Conservation (phyloP, 2,329 filamentous ascomycete genomes). For the Fusarium denticulatum region DNA sequence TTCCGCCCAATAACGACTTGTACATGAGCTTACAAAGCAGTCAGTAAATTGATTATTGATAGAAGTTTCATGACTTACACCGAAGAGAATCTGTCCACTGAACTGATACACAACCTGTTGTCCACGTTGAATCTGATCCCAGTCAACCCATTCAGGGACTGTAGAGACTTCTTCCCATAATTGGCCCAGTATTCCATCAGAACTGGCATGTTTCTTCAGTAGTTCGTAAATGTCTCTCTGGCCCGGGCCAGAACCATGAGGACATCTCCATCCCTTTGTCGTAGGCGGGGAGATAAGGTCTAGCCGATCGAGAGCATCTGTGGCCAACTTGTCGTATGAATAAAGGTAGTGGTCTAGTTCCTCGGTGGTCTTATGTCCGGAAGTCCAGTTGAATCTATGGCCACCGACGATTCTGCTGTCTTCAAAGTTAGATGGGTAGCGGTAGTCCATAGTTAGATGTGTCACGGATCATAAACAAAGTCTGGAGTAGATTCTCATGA, state of each 20-base stretch:
- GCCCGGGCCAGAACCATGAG: constrained; percentile 40
- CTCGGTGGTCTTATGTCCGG: constrained; percentile 68
- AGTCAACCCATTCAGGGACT: constrained; percentile 80
- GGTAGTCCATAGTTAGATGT: constrained; percentile 18
- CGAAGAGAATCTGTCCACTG: constrained; percentile 72
- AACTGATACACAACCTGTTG: constrained; percentile 84
- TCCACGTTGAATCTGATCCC: constrained; percentile 77
- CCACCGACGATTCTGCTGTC: constrained; percentile 37
- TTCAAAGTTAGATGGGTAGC: background rate
- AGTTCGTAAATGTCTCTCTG: constrained; percentile 71
- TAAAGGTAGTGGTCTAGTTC: constrained; percentile 69
- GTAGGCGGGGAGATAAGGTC: constrained; percentile 63
- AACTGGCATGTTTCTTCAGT: constrained; percentile 65
- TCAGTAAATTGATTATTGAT: background rate
- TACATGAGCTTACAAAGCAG: constrained; percentile 60
- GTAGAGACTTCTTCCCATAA: constrained; percentile 75
- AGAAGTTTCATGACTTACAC: constrained; percentile 46
- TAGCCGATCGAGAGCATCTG: constrained; percentile 71
- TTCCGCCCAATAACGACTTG: constrained; percentile 73
- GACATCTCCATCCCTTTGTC: constrained; percentile 43
- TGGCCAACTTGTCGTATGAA: constrained; percentile 74
- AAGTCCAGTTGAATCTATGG: constrained; percentile 75
- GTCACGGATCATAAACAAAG: background rate
- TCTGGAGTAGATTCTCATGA: too few relatives aligned
- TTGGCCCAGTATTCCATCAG: constrained; percentile 62